Conservation (phyloP, 2,329 filamentous ascomycete species). For the Penicillium sp. region DNA sequence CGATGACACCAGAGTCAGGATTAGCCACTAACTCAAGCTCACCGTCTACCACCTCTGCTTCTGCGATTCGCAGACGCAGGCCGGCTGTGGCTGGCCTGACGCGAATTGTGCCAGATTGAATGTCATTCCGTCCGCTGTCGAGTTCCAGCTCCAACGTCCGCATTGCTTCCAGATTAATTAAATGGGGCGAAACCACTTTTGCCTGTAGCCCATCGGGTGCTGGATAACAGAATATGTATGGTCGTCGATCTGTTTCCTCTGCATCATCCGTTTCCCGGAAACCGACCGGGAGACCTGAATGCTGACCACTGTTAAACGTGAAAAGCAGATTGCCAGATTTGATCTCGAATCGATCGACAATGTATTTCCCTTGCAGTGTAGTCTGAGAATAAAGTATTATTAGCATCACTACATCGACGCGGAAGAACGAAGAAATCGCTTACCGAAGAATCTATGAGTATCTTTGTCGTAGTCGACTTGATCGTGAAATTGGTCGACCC, state of each 20-base stretch:
- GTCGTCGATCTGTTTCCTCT: conserved; percentile 53
- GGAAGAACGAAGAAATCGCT: conserved; percentile 16
- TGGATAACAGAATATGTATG: conserved; percentile 75
- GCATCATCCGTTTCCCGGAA: conserved; percentile 40
- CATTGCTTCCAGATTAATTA: conserved; percentile 78
- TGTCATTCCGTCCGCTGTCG: conserved; percentile 73
- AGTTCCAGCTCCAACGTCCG: conserved; percentile 77
- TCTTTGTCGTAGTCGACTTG: conserved; percentile 58
- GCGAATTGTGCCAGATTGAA: conserved; percentile 53
- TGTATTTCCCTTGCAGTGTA: conserved; percentile 68
- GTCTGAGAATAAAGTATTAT: conserved; percentile 26
- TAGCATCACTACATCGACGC: background rate
- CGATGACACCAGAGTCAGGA: conserved; percentile 51
- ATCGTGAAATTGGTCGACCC: conserved; percentile 52
- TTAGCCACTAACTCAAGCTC: conserved; percentile 47
- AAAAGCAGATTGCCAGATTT: conserved; percentile 46
- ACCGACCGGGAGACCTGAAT: conserved; percentile 37
- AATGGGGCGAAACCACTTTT: conserved; percentile 66
- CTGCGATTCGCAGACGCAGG: conserved; percentile 59
- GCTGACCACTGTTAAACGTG: conserved; percentile 32
- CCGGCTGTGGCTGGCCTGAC: conserved; percentile 65
- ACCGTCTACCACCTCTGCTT: conserved; percentile 51
- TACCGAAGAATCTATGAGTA: conserved; percentile 56
- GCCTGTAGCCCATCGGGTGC: conserved; percentile 70
- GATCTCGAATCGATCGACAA: conserved; percentile 73